Percentiles rank a stretch among this genome's conserved stretches.
phyloP scores from a whole-genome alignment of 139 green algal genomes.

The Tetradesmus lagerheimii region DNA sequence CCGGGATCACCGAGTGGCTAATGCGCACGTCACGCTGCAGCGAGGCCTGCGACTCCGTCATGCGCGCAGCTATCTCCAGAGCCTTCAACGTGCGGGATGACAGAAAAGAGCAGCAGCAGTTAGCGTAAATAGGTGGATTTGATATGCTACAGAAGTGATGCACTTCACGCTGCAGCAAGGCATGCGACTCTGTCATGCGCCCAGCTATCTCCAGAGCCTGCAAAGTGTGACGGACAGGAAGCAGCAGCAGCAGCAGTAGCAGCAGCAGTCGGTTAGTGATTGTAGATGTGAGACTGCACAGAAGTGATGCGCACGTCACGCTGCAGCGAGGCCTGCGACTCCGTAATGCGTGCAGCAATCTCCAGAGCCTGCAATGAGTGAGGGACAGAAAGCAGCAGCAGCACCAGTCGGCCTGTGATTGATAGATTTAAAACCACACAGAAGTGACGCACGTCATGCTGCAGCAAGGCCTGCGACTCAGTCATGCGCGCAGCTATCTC shows the following conservation, averaged over 20 bases:
- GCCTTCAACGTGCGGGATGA: slow-evolving; percentile 11
- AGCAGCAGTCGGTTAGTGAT: not conserved
- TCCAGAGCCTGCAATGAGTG: not conserved
- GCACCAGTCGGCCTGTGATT: no score
- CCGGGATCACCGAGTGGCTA: slow-evolving; percentile 62
- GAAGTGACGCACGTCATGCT: slow-evolving; percentile 25
- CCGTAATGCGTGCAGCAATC: no score
- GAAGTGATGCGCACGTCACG: no score
- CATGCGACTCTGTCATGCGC: not conserved
- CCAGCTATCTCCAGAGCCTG: not conserved
- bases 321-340: no score
- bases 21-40: slow-evolving; percentile 51
- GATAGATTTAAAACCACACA: no score
- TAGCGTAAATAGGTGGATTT: not conserved
- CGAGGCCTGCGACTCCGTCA: slow-evolving; percentile 49
- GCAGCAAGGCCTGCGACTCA: slow-evolving; percentile 36
- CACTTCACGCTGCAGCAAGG: not conserved
- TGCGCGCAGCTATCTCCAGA: slow-evolving; percentile 65
- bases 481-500: slow-evolving; percentile 65
- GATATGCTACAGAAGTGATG: no score
- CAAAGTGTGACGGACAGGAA: not conserved
- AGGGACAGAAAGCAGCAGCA: slow-evolving; percentile 63
- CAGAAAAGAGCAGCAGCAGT: not conserved
- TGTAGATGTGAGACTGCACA: no score
- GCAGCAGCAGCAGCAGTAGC: not conserved